Conservation (phyloP, 176 grass and related monocot genomes). For the Neostapfia colusana region DNA sequence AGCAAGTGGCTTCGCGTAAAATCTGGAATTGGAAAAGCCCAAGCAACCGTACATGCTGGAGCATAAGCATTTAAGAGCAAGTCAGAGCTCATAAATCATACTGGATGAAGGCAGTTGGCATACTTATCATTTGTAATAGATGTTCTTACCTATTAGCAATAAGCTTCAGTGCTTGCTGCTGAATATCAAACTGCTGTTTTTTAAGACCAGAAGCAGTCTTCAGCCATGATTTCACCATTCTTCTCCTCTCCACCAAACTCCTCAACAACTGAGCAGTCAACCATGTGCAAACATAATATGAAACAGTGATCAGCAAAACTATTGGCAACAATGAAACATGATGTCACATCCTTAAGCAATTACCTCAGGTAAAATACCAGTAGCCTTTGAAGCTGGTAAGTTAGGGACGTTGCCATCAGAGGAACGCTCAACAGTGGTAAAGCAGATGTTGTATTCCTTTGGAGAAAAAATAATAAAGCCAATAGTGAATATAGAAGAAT, state of each 20-base stretch:
- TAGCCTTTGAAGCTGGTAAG: slow-evolving; percentile 82
- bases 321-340: slow-evolving; percentile 16
- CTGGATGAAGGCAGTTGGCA: slow-evolving; percentile 6
- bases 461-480: slow-evolving; percentile 31
- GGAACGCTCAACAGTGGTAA: slow-evolving; percentile 88
- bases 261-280: slow-evolving; percentile 63
- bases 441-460: slow-evolving; percentile 98
- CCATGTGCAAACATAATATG: neutral
- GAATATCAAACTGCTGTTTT: slow-evolving; percentile 92
- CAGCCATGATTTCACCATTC: slow-evolving; percentile 85
- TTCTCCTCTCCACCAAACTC: slow-evolving; percentile 92
- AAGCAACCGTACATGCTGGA: slow-evolving; percentile 98
- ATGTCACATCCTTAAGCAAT: slow-evolving; percentile 19
- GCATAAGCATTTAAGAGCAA: slow-evolving; percentile 34
- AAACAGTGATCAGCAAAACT: slow-evolving; percentile 2
- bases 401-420: slow-evolving; percentile 63
- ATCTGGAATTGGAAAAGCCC: slow-evolving; percentile 93
- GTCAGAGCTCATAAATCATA: slow-evolving; percentile 39
- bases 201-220: slow-evolving; percentile 89
- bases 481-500: slow-evolving; percentile 22
- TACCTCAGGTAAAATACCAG: slow-evolving; percentile 99
- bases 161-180: slow-evolving; percentile 96
- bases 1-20: slow-evolving; percentile 95
- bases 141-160: slow-evolving; percentile 89
- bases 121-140: slow-evolving; percentile 31